Conservation (phyloP, 2,329 filamentous ascomycete genomes). For the Fusarium anguioides region DNA sequence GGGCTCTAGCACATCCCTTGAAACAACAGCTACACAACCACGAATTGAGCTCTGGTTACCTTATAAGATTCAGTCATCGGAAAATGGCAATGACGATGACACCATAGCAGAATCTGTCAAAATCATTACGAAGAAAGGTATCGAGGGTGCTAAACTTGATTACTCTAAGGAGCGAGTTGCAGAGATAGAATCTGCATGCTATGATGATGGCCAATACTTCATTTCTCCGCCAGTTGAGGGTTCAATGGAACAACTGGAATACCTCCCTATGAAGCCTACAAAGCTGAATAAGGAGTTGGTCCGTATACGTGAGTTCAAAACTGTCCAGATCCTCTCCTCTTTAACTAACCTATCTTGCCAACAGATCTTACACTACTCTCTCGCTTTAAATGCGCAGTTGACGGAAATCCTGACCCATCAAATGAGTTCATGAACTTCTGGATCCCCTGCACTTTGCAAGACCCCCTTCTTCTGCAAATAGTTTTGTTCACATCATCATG, state of each 20-base stretch:
- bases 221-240: constrained; percentile 40
- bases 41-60: constrained; percentile 38
- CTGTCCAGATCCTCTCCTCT: too few relatives aligned
- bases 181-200: constrained; percentile 8
- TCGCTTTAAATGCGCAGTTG: constrained; percentile 63
- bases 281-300: constrained; percentile 61
- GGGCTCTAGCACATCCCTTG: neutral
- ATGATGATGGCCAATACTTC: constrained; percentile 29
- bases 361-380: constrained; percentile 61
- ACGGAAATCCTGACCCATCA: constrained; percentile 58
- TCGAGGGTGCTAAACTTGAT: constrained; percentile 46
- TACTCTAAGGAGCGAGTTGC: constrained; percentile 46
- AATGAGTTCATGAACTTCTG: constrained; percentile 61
- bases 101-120: constrained; percentile 45
- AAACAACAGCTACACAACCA: constrained; percentile 1
- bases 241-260: constrained; percentile 52
- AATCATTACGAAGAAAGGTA: constrained; percentile 47
- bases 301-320: constrained; percentile 55
- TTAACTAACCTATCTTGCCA: neutral
- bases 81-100: constrained; percentile 45
- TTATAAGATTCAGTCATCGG: constrained; percentile 41
- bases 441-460: constrained; percentile 60
- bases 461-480: constrained; percentile 61
- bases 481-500: constrained; percentile 63
- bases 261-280: constrained; percentile 56